Conservation (phyloP, 2,329 filamentous ascomycete genomes). For the Zymoseptoria pseudotritici region DNA sequence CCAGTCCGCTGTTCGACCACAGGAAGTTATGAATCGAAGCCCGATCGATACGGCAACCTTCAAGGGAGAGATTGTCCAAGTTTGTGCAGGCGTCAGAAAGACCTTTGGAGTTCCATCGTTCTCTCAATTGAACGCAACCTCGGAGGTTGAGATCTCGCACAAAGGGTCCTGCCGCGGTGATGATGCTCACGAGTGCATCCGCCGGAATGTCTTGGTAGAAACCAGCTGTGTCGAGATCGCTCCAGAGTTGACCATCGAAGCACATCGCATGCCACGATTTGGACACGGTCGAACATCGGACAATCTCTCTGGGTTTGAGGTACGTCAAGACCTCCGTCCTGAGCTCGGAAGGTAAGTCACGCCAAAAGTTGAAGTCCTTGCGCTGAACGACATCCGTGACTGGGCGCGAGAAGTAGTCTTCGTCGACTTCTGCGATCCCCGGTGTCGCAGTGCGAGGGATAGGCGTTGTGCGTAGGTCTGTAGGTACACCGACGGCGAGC, state of each 20-base stretch:
- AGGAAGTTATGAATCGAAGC: conserved; percentile 71
- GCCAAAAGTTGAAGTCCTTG: conserved; percentile 63
- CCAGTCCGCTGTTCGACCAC: conserved; percentile 66
- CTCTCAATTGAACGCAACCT: conserved; percentile 81
- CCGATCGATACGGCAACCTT: conserved; percentile 81
- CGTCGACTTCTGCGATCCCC: conserved; percentile 31
- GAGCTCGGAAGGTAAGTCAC: conserved; percentile 72
- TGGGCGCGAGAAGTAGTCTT: conserved; percentile 41
- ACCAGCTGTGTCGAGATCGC: conserved; percentile 63
- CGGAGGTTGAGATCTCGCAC: conserved; percentile 83
- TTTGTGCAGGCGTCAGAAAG: conserved; percentile 82
- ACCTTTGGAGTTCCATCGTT: conserved; percentile 68
- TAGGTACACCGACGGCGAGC: conserved; percentile 56
- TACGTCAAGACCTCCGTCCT: conserved; percentile 70
- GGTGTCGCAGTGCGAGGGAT: conserved; percentile 22
- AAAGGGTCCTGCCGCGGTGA: conserved; percentile 78
- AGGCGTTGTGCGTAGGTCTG: conserved; percentile 47
- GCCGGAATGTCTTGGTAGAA: conserved; percentile 86
- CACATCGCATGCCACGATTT: conserved; percentile 74
- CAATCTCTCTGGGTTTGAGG: conserved; percentile 70
- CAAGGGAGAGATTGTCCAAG: conserved; percentile 76
- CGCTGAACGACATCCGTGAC: conserved; percentile 26
- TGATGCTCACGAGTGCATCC: conserved; percentile 74
- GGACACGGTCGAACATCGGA: conserved; percentile 69
- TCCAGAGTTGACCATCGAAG: conserved; percentile 94